Evolutionary conservation across 192 early-diverging fungal genomes (phyloP), one percentile per base, ranked within the genome.

Genomic region (Rhizophagus clarus): DNA sequence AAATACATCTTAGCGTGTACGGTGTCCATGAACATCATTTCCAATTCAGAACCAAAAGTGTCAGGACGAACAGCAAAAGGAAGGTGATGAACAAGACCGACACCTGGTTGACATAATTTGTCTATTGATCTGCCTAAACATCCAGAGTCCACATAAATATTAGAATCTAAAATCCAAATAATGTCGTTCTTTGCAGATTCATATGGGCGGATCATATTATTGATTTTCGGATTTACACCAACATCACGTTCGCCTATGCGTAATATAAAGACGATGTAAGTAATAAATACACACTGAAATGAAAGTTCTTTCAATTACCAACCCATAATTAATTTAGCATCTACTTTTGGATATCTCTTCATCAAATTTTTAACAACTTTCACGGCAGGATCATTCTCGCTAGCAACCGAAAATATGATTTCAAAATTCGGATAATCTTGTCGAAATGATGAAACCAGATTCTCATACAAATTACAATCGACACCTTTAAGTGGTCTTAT

Each of bases 1-100:
- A 94, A 87, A 81, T 99, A 99, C 93, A 97, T 95, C 78, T 95
- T 95, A 47, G 96, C 97, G 82, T 99, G 98, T 49, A 92, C 92
- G 26, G 96, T 94, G 80, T 93, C 90, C 72, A 99, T 83, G 86
- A 96, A 98, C 9, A 93, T 89, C 76, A 89, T 88, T 77, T 99
- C 98, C 8, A 99, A 88, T 84, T 92, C 85, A 4, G 96, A 89
- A 31, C 95, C 95, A 81, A 94, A 90, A 22, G 90, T 90, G 28
- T 86, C 80, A 26, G 96, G 92, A 8, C 86, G 72, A 29, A 93
- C 90, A 62, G 94, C 96, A 76, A 95, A 91, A 0, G 95, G 94
- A 14, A 98, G 82, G 81, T 99, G 98, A 85, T 99, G 98, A n/a
- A 98, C 94, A 5, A 99, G 89, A 20, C 98, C 98, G 29, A 98